A percentile compares a stretch with the other conserved stretches of the same genome.
phyloP scores from a whole-genome alignment of 2,329 filamentous ascomycete genomes.

The Septoria petroselini region DNA sequence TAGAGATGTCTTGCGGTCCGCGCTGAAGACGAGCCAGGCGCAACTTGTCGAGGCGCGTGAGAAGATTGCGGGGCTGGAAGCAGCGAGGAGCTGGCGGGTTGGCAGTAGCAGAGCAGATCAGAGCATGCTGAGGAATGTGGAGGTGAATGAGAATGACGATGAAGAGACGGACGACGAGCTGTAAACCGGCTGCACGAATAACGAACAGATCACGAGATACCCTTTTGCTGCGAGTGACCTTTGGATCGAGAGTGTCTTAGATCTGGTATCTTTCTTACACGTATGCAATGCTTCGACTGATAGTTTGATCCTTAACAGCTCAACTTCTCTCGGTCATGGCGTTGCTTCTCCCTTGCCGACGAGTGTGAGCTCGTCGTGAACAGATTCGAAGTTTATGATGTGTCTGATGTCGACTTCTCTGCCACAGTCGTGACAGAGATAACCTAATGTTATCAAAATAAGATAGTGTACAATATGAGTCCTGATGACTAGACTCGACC shows the following conservation, averaged over 20 bases:
- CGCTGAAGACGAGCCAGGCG: conserved; percentile 62
- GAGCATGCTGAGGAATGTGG: neutral
- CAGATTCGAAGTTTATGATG: too few relatives aligned
- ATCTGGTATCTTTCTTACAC: neutral
- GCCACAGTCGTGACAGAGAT: too few relatives aligned
- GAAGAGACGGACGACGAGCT: conserved; percentile 18
- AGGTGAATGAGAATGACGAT: conserved; percentile 9
- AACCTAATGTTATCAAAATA: too few relatives aligned
- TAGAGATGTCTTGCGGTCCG: conserved; percentile 62
- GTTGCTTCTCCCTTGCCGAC: too few relatives aligned
- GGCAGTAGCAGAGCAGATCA: conserved; percentile 35
- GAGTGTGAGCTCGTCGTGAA: too few relatives aligned
- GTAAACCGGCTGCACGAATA: neutral
- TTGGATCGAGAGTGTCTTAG: neutral
- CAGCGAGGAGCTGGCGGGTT: conserved; percentile 53
- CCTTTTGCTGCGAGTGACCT: conserved; percentile 1
- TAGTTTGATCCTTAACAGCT: too few relatives aligned
- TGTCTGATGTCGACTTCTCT: too few relatives aligned
- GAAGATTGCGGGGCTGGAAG: conserved; percentile 58
- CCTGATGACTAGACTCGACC: too few relatives aligned
- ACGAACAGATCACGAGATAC: neutral
- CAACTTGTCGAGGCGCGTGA: conserved; percentile 64
- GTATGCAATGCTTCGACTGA: too few relatives aligned
- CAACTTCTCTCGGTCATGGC: too few relatives aligned
- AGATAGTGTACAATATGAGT: too few relatives aligned